Evolutionary conservation across 768 basidiomycete species (phyloP).

Genomic region (Nevesoporus exiguus): DNA sequence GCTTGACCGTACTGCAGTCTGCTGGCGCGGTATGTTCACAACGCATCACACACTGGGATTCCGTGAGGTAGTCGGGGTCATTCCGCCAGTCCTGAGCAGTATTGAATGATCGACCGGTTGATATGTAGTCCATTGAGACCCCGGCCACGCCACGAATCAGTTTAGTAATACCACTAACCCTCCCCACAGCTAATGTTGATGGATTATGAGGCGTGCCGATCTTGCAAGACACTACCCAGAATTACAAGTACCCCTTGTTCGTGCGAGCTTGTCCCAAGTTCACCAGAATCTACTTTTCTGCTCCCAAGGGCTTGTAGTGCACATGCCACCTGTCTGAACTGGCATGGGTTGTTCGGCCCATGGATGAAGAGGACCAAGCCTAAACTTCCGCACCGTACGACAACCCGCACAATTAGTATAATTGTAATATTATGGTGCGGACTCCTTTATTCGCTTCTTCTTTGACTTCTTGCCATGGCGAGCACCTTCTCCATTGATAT

Average conservation of each 20-base stretch:
- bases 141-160: too few species aligned
- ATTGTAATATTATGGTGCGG: slow-evolving; percentile 3
- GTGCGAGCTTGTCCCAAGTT: slow-evolving; percentile 6
- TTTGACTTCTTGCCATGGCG: slow-evolving; percentile 7
- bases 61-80: background rate
- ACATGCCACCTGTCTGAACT: background rate
- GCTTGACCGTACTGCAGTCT: too few species aligned
- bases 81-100: background rate
- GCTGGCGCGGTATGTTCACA: too few species aligned
- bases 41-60: too few species aligned
- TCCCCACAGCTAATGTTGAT: too few species aligned
- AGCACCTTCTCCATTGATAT: slow-evolving; percentile 6
- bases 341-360: background rate
- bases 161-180: too few species aligned
- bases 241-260: background rate
- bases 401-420: background rate
- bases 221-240: too few species aligned
- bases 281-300: background rate
- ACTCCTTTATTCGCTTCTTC: slow-evolving; percentile 15
- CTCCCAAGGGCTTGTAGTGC: background rate
- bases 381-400: background rate
- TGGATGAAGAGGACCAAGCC: background rate
- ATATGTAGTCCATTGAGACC: too few species aligned
- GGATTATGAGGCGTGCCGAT: too few species aligned
- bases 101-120: too few species aligned